Conservation (phyloP, 2,329 filamentous ascomycete genomes). For the Botrytis fabae region DNA sequence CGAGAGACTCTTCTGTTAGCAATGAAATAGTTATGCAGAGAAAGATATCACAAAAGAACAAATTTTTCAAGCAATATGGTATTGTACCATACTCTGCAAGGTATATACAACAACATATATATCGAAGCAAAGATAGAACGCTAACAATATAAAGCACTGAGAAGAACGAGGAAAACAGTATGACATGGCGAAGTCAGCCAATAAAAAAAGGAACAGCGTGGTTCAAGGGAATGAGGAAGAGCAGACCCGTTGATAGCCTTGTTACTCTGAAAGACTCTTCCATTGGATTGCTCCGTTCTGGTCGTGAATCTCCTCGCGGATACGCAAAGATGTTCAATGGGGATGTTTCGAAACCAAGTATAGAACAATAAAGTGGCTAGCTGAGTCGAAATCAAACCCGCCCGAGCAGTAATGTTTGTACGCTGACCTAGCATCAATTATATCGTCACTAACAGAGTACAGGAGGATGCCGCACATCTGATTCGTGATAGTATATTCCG, state of each 20-base stretch:
- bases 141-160: not conserved
- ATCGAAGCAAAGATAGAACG: not conserved
- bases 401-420: slow-evolving; percentile 2
- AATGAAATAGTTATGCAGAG: not conserved
- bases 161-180: not conserved
- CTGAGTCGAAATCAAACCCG: not conserved
- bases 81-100: not conserved
- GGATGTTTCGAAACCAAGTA: not conserved
- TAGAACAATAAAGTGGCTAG: not conserved
- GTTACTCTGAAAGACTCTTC: not conserved
- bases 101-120: not conserved
- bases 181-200: slow-evolving; percentile 3
- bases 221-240: not conserved
- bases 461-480: not conserved
- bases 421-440: not conserved
- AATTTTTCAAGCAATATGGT: not conserved
- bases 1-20: not conserved
- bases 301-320: not conserved
- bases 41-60: not conserved
- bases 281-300: not conserved
- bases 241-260: not conserved
- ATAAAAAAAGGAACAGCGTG: not conserved
- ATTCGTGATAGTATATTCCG: not conserved
- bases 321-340: slow-evolving; percentile 7
- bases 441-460: not conserved